Base-by-base conservation (phyloP, 2,329 filamentous ascomycete genomes). In the Coniochaeta sp. region DNA sequence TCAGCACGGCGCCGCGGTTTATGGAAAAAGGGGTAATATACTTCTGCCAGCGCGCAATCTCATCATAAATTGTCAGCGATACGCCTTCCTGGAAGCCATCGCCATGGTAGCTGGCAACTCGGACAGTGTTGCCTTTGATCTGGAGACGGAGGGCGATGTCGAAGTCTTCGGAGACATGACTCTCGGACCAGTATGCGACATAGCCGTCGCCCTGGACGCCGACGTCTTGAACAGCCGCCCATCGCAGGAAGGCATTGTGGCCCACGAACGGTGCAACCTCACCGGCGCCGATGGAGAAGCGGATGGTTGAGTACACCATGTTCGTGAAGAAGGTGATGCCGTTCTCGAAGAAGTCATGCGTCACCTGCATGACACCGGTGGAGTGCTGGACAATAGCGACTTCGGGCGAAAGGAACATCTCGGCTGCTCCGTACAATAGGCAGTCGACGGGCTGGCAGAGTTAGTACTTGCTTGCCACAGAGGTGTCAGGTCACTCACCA, bases 291-390 rank as follows among this genome's bases (percentile, higher is more conserved):
- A 89, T 85, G 18, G 82, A 80, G 61, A 84, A 90, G 26, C 78
- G 75, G 60, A 90, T 89, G 31, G 84, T 80, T 0, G 81, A 84
- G 70, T 90, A 91, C 59, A 91, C 82, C 50, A 91, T 76, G 61
- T 90, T 84, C 38, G 87, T 91, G 69, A 91, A 90, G 71, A 86
- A 91, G 1, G 86, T 87, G 60, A 89, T 86, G 14, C 70, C 84
- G 58, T 86, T 86, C 66, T 91, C 87, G 60, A 91, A 91, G 67
- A 83, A 87, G 53, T 78, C 83, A 60, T 80, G 71, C 1, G 83
- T 79, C n/a, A 90, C 83, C 57, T 90, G 83, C 86, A 90, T 90
- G 54, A 90, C 86, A 24, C 85, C 84, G 5, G 85, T 86, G 0
- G 79, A 78, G 67, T 86, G 86, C 62, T 89, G 85, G 52, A 89